Evolutionary conservation across 768 basidiomycete species (phyloP).

Genomic region (Calocera cornea): DNA sequence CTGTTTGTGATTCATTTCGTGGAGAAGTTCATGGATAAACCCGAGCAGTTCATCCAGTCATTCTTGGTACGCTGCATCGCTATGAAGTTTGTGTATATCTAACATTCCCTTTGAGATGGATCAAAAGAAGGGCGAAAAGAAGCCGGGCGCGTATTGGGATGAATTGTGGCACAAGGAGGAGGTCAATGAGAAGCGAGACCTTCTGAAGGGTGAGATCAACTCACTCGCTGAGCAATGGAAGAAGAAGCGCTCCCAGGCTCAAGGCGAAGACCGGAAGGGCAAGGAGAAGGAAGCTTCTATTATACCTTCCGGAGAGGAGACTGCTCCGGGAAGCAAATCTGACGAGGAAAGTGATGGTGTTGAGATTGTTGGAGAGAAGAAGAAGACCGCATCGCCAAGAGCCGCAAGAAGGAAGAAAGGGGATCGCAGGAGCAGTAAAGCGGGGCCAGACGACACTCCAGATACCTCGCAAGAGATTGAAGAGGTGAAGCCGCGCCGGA

Average conservation of each 20-base stretch:
- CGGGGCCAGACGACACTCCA: neutral
- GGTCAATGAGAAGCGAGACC: neutral
- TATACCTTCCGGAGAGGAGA: neutral
- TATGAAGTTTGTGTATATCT: neutral
- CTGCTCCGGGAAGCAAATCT: neutral
- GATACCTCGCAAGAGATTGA: neutral
- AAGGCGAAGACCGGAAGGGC: neutral
- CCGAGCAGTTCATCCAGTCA: constrained; percentile 35
- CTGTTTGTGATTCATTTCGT: constrained; percentile 82
- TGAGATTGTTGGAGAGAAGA: neutral
- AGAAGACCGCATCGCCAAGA: neutral
- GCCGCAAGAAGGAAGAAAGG: neutral
- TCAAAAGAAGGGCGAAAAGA: neutral
- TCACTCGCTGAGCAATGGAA: neutral
- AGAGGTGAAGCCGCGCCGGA: too few relatives aligned
- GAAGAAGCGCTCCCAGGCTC: neutral
- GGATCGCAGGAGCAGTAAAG: neutral
- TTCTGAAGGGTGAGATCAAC: neutral
- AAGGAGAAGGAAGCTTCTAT: neutral
- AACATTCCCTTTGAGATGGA: neutral
- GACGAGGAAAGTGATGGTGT: neutral
- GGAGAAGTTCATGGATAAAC: constrained; percentile 56
- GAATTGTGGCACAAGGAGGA: neutral
- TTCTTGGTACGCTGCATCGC: constrained; percentile 28
- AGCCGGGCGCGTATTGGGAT: neutral